Percentiles rank a stretch among this genome's conserved stretches.
phyloP scores from a whole-genome alignment of 192 early-diverging fungal species.

The Physocladia obscura region DNA sequence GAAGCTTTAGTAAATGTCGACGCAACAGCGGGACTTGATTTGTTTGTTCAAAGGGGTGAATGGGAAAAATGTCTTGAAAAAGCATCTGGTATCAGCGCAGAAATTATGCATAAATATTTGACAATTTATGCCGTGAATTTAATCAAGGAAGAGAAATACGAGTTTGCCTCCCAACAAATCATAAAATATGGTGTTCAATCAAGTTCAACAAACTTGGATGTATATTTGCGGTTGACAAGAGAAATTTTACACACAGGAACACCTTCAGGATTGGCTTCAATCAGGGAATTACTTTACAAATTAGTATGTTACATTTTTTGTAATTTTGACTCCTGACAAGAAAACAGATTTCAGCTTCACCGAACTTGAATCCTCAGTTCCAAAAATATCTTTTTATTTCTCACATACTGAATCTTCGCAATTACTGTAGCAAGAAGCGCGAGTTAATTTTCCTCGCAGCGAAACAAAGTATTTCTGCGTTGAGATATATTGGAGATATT shows the following conservation, averaged over 20 bases:
- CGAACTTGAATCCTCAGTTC: conserved; percentile 42
- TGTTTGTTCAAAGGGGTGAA: conserved; percentile 56
- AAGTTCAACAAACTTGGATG: conserved; percentile 34
- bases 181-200: conserved; percentile 46
- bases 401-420: conserved; percentile 49
- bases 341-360: conserved; percentile 28
- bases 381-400: conserved; percentile 44
- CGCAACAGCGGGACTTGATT: conserved; percentile 53
- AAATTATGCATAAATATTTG: conserved; percentile 52
- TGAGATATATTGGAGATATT: conserved; percentile 56
- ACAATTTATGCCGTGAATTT: conserved; percentile 32
- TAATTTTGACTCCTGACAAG: not conserved
- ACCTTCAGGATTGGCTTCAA: conserved; percentile 27
- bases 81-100: conserved; percentile 41
- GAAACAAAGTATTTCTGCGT: conserved; percentile 51
- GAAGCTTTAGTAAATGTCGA: conserved; percentile 58
- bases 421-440: conserved; percentile 52
- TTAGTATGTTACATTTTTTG: conserved; percentile 27
- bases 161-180: conserved; percentile 34
- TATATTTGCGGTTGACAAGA: conserved; percentile 43
- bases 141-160: conserved; percentile 50
- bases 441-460: conserved; percentile 57
- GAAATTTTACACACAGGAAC: conserved; percentile 37
- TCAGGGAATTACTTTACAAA: conserved; percentile 55
- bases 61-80: conserved; percentile 66